These are phyloP conservation scores for Penicillium brasilianum DNA, from an alignment of 2,329 filamentous ascomycete species.

Conservation along the genomic window DNA sequence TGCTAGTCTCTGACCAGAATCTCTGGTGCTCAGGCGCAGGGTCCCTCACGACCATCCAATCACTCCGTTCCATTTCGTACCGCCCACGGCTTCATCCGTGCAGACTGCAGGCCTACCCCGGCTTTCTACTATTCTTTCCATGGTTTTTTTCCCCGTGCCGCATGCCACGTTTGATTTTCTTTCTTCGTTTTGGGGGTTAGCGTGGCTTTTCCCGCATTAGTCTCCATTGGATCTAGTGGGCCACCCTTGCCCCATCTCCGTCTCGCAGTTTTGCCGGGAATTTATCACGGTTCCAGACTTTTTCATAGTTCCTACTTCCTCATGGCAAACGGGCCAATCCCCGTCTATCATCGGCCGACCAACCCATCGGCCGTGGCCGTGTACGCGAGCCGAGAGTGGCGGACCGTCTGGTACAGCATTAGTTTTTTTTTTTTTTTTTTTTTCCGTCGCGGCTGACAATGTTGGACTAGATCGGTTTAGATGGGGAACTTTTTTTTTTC, in stretches of 20 bases:
- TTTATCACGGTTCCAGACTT: constrained; percentile 6
- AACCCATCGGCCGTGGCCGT: constrained; percentile 9
- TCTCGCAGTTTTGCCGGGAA: not conserved
- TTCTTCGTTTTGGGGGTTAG: constrained; percentile 11
- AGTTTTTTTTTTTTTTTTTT: not conserved
- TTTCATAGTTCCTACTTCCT: not conserved
- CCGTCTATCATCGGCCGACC: not conserved
- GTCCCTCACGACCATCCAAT: not conserved
- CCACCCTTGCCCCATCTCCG: not conserved
- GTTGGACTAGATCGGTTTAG: constrained; percentile 1
- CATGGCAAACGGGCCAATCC: constrained; percentile 1
- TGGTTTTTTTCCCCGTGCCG: constrained; percentile 15
- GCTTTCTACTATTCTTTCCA: not conserved
- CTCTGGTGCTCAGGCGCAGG: not conserved
- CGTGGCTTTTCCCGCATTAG: constrained; percentile 15
- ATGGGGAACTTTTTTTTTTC: not conserved
- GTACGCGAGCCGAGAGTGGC: constrained; percentile 7
- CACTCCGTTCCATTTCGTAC: not conserved
- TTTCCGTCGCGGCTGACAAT: not conserved
- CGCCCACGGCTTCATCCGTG: constrained; percentile 17
- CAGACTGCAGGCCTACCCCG: constrained; percentile 16
- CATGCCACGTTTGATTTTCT: constrained; percentile 18
- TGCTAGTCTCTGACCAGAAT: not conserved
- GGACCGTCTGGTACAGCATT: not conserved
- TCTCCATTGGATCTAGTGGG: constrained; percentile 18